These are phyloP conservation scores for Trichocladium uniseriatum DNA, from an alignment of 495 filamentous ascomycete species.

Conservation along the genomic window DNA sequence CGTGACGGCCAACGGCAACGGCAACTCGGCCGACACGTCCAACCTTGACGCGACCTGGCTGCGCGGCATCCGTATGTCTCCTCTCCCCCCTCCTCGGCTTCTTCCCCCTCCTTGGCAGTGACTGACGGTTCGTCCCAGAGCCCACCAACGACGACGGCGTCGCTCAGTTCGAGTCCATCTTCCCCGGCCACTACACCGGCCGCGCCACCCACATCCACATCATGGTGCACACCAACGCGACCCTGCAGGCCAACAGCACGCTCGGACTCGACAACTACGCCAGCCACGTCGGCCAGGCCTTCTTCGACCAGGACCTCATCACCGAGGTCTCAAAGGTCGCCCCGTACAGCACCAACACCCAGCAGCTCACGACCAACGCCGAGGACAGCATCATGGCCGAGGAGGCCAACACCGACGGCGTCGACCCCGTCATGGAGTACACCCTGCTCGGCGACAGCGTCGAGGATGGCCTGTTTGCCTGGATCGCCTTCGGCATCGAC, in stretches of 20 bases:
- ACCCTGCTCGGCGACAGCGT: slow-evolving; percentile 45
- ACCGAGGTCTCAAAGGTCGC: slow-evolving; percentile 44
- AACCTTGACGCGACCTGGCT: slow-evolving; percentile 44
- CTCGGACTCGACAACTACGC: slow-evolving; percentile 35
- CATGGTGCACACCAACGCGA: slow-evolving; percentile 39
- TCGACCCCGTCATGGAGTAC: slow-evolving; percentile 48
- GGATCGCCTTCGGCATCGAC: slow-evolving; percentile 49
- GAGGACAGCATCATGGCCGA: slow-evolving; percentile 37
- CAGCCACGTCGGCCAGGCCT: slow-evolving; percentile 54
- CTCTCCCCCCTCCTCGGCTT: no score
- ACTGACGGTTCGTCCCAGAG: no score
- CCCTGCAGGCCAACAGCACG: slow-evolving; percentile 38
- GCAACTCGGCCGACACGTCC: slow-evolving; percentile 38
- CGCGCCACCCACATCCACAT: slow-evolving; percentile 38
- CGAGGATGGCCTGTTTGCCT: slow-evolving; percentile 46
- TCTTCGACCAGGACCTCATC: slow-evolving; percentile 53
- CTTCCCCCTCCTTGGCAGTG: no score
- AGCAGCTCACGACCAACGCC: slow-evolving; percentile 41
- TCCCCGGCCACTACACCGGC: slow-evolving; percentile 49
- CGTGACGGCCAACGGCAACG: slow-evolving; percentile 38
- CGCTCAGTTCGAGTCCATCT: slow-evolving; percentile 42
- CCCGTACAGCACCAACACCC: slow-evolving; percentile 50
- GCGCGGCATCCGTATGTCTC: slow-evolving; percentile 44
- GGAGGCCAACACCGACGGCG: slow-evolving; percentile 30
- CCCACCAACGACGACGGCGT: slow-evolving; percentile 40